These are phyloP conservation scores for Penicillium aurantiogriseum DNA, from an alignment of 2,329 filamentous ascomycete species.

Conservation along the genomic window DNA sequence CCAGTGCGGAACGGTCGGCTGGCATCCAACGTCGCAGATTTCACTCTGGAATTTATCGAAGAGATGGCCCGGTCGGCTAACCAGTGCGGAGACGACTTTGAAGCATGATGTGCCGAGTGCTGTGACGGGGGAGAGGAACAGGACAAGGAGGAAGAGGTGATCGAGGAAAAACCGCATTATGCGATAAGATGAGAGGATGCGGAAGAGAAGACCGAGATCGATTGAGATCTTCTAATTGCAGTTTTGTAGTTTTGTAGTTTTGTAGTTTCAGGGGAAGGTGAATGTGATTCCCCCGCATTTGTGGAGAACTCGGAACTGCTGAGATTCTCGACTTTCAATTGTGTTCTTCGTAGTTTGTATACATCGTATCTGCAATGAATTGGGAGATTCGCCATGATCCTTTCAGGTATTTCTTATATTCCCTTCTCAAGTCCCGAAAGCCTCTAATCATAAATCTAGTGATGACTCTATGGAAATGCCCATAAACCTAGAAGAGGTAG, in stretches of 20 bases:
- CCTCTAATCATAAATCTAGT: background rate
- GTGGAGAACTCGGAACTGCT: constrained; percentile 6
- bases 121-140: constrained; percentile 19
- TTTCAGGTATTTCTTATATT: background rate
- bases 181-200: constrained; percentile 5
- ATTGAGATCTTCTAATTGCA: background rate
- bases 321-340: background rate
- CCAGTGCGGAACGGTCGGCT: constrained; percentile 37
- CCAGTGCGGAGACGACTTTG: constrained; percentile 74
- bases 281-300: constrained; percentile 9
- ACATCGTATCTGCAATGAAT: background rate
- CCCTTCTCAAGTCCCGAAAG: background rate
- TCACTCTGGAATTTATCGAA: constrained; percentile 36
- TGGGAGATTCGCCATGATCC: background rate
- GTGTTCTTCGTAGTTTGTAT: too few species aligned
- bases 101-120: constrained; percentile 65
- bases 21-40: constrained; percentile 35
- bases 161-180: constrained; percentile 24
- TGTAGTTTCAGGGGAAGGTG: background rate
- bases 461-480: constrained; percentile 10
- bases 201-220: constrained; percentile 13
- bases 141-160: constrained; percentile 20
- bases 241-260: background rate
- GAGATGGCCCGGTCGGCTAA: constrained; percentile 31
- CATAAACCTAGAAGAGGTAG: constrained; percentile 40